These are phyloP conservation scores for Fusarium sp. DNA, from an alignment of 2,329 filamentous ascomycete genomes.

Conservation along the genomic window DNA sequence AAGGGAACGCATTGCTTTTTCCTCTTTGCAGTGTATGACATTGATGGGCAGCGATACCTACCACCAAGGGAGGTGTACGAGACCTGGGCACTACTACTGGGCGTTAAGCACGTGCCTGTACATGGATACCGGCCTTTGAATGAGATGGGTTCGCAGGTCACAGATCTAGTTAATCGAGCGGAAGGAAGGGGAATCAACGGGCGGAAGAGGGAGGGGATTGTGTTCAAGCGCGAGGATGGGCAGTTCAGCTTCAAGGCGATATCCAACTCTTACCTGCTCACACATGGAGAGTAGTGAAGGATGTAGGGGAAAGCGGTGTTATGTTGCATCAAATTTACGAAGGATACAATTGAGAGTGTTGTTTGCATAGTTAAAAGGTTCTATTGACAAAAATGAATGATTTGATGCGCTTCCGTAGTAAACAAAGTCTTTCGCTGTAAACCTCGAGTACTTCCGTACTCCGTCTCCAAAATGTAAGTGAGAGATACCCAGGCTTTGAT, in stretches of 20 bases:
- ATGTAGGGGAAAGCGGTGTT: not conserved
- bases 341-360: constrained; percentile 38
- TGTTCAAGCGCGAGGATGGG: constrained; percentile 36
- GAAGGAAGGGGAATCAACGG: constrained; percentile 38
- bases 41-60: constrained; percentile 43
- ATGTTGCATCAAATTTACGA: constrained; percentile 36
- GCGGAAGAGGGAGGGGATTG: constrained; percentile 39
- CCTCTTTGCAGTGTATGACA: constrained; percentile 48
- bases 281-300: constrained; percentile 34
- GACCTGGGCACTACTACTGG: constrained; percentile 38
- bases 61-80: constrained; percentile 42
- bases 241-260: constrained; percentile 40
- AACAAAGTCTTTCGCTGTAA: constrained; percentile 40
- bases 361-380: constrained; percentile 43
- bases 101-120: constrained; percentile 48
- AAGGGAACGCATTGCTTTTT: constrained; percentile 44
- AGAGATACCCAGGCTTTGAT: constrained; percentile 4
- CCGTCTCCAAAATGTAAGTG: constrained; percentile 27
- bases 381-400: constrained; percentile 45
- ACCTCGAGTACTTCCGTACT: constrained; percentile 18
- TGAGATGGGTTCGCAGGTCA: constrained; percentile 17
- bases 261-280: constrained; percentile 43
- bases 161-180: constrained; percentile 31
- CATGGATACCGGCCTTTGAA: constrained; percentile 29
- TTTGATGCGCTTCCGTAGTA: constrained; percentile 42